Evolutionary conservation across 2,329 filamentous ascomycete genomes (phyloP).

Genomic region (Seiridium unicorne): DNA sequence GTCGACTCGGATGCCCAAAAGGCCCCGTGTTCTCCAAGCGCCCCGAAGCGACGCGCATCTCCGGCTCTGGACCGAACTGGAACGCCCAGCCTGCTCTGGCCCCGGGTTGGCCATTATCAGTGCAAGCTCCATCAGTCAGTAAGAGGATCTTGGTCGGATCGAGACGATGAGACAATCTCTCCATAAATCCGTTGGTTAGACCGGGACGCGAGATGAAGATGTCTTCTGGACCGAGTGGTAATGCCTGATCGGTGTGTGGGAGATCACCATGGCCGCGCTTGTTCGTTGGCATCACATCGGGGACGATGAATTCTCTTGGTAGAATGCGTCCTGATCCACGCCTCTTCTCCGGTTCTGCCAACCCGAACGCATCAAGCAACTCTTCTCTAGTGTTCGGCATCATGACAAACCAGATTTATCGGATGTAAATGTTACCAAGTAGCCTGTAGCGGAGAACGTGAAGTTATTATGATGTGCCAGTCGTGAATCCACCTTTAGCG

Average conservation of each 20-base stretch:
- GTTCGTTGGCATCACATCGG: background rate
- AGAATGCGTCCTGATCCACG: slow-evolving; percentile 30
- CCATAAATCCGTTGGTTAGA: background rate
- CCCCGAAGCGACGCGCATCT: slow-evolving; percentile 18
- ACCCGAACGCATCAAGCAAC: background rate
- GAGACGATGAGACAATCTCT: slow-evolving; percentile 24
- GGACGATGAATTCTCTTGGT: slow-evolving; percentile 30
- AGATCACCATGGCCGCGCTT: background rate
- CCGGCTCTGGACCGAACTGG: slow-evolving; percentile 19
- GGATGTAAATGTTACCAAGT: too few relatives aligned
- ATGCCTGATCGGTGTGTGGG: background rate
- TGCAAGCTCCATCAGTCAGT: slow-evolving; percentile 44
- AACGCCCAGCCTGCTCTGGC: slow-evolving; percentile 40
- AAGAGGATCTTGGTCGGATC: slow-evolving; percentile 34
- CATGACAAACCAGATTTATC: too few relatives aligned
- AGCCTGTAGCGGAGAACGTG: too few relatives aligned
- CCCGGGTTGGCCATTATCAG: slow-evolving; percentile 36
- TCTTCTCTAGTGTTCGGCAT: background rate
- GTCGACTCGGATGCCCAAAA: slow-evolving; percentile 29
- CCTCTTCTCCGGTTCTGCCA: slow-evolving; percentile 9
- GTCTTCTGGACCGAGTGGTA: slow-evolving; percentile 16
- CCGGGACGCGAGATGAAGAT: slow-evolving; percentile 19
- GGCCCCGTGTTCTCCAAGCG: slow-evolving; percentile 43
- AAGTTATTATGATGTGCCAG: too few relatives aligned
- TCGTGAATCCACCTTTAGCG: too few relatives aligned